Conservation (phyloP, 257 asterid genomes). For the Scutellaria minor region DNA sequence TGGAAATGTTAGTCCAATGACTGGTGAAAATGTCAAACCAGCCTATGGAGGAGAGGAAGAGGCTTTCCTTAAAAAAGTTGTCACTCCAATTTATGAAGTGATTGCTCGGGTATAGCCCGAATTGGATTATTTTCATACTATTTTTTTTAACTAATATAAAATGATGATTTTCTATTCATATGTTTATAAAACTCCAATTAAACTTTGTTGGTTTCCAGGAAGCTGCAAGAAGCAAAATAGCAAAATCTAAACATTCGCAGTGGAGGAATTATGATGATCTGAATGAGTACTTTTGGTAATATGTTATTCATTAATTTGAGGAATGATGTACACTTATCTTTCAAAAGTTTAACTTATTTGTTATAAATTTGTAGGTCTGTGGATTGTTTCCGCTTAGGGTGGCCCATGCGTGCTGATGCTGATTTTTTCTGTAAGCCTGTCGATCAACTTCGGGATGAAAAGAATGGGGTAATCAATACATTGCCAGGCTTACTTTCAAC, state of each 20-base stretch:
- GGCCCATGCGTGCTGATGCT: slow-evolving; percentile 99
- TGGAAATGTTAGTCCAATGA: slow-evolving; percentile 97
- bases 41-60: slow-evolving; percentile 99
- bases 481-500: slow-evolving; percentile 20
- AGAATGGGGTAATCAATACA: slow-evolving; percentile 65
- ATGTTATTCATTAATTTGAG: slow-evolving; percentile 20
- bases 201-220: slow-evolving; percentile 56
- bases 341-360: slow-evolving; percentile 28
- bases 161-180: slow-evolving; percentile 11
- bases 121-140: slow-evolving; percentile 10
- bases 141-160: slow-evolving; percentile 7
- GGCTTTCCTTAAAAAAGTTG: slow-evolving; percentile 86
- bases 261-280: slow-evolving; percentile 99
- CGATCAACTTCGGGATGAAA: slow-evolving; percentile 56
- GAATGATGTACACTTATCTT: slow-evolving; percentile 7
- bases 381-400: slow-evolving; percentile 97
- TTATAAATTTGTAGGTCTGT: slow-evolving; percentile 67
- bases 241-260: slow-evolving; percentile 90
- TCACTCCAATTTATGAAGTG: slow-evolving; percentile 96
- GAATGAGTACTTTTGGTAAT: slow-evolving; percentile 95
- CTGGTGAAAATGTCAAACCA: slow-evolving; percentile 98
- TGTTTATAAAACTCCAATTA: not conserved
- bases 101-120: slow-evolving; percentile 75
- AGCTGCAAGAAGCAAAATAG: slow-evolving; percentile 86
- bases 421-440: slow-evolving; percentile 81